These are phyloP conservation scores for Zygosaccharomyces siamensis DNA, from an alignment of 805 yeast species.

Conservation along the genomic window DNA sequence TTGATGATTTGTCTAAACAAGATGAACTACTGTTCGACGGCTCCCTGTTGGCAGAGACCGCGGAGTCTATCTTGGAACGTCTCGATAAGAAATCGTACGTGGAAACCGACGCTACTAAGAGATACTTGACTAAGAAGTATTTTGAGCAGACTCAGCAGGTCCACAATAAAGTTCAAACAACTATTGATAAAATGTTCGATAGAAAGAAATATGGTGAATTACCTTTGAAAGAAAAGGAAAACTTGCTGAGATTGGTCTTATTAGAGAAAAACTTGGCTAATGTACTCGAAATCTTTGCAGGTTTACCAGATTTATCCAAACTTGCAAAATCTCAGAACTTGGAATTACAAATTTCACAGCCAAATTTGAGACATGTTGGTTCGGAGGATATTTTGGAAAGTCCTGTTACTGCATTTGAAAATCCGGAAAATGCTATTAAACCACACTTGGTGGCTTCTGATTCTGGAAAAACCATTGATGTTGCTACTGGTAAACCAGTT, in stretches of 20 bases:
- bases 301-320: constrained; percentile 24
- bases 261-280: constrained; percentile 66
- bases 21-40: constrained; percentile 76
- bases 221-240: constrained; percentile 67
- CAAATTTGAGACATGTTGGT: constrained; percentile 21
- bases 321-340: constrained; percentile 2
- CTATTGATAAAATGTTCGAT: constrained; percentile 53
- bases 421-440: constrained; percentile 14
- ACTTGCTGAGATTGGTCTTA: constrained; percentile 60
- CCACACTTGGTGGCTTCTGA: constrained; percentile 76
- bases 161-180: constrained; percentile 39
- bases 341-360: constrained; percentile 7
- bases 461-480: constrained; percentile 55
- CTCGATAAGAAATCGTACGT: constrained; percentile 31
- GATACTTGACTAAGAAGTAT: constrained; percentile 38
- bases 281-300: constrained; percentile 38
- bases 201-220: constrained; percentile 52
- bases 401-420: constrained; percentile 10
- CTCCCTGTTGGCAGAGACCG: constrained; percentile 65
- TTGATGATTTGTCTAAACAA: constrained; percentile 35
- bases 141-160: constrained; percentile 39
- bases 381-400: constrained; percentile 11
- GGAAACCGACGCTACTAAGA: constrained; percentile 37
- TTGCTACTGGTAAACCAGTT: constrained; percentile 67
- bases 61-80: constrained; percentile 55